These are phyloP conservation scores for Monilinia fructigena DNA, from an alignment of 2,329 filamentous ascomycete species.

Conservation along the genomic window DNA sequence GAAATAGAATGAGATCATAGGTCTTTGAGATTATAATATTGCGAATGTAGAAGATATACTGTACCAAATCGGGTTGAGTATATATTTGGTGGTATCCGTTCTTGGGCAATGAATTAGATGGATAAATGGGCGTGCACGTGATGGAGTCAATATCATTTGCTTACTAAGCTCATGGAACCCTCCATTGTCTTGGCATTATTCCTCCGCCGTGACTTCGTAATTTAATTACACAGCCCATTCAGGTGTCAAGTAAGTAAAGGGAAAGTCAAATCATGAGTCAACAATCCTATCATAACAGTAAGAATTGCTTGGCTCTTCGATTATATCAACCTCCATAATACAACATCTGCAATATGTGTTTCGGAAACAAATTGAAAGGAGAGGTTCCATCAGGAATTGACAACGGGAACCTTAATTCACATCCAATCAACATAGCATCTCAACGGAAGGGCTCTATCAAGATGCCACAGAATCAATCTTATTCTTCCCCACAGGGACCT, in stretches of 20 bases:
- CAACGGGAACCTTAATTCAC: conserved; percentile 29
- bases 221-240: background rate
- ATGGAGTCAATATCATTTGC: too few relatives aligned
- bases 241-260: background rate
- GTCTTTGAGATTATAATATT: background rate
- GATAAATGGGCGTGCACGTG: too few relatives aligned
- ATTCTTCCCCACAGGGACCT: conserved; percentile 39
- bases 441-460: conserved; percentile 28
- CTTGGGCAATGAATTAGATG: too few relatives aligned
- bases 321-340: background rate
- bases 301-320: background rate
- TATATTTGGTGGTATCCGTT: too few relatives aligned
- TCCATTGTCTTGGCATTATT: background rate
- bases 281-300: background rate
- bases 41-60: too few relatives aligned
- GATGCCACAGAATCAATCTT: conserved; percentile 35
- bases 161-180: too few relatives aligned
- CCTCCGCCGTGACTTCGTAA: conserved; percentile 2
- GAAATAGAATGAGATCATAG: background rate
- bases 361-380: conserved; percentile 34
- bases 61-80: too few relatives aligned
- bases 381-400: conserved; percentile 28
- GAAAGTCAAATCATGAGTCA: background rate
- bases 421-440: conserved; percentile 31
- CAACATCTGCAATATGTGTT: conserved; percentile 32